These are phyloP conservation scores for Vaccinium corymbosum DNA, from an alignment of 148 eudicot species.

Conservation along the genomic window DNA sequence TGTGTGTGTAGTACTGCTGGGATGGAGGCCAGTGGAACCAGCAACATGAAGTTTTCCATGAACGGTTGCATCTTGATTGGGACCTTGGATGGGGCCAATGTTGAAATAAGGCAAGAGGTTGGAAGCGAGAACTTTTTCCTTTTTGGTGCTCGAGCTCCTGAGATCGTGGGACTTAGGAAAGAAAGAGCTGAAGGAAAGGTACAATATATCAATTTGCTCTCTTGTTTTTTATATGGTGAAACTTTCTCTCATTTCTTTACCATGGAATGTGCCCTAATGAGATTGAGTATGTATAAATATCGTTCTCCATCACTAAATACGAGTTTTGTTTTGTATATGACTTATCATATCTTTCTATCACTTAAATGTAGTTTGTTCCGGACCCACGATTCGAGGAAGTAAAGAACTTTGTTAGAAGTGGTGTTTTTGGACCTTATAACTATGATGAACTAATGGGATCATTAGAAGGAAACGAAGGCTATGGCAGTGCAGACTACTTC, in stretches of 20 bases:
- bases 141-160: constrained; percentile 84
- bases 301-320: neutral
- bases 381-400: constrained; percentile 86
- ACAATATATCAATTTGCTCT: constrained; percentile 15
- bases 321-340: neutral
- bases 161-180: constrained; percentile 62
- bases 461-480: constrained; percentile 87
- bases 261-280: neutral
- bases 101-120: constrained; percentile 90
- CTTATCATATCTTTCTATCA: neutral
- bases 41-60: constrained; percentile 99
- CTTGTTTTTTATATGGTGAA: neutral
- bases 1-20: constrained; percentile 65
- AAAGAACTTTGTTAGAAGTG: constrained; percentile 64
- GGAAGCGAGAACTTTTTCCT: constrained; percentile 87
- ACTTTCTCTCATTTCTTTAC: neutral
- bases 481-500: constrained; percentile 89
- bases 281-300: neutral
- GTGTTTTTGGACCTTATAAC: constrained; percentile 63
- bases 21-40: constrained; percentile 99
- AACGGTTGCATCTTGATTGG: constrained; percentile 90
- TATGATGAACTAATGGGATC: constrained; percentile 75
- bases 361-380: constrained; percentile 64
- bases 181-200: constrained; percentile 95
- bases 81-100: constrained; percentile 96